Conservation (phyloP, 139 green algal genomes). For the Micractinium conductrix region DNA sequence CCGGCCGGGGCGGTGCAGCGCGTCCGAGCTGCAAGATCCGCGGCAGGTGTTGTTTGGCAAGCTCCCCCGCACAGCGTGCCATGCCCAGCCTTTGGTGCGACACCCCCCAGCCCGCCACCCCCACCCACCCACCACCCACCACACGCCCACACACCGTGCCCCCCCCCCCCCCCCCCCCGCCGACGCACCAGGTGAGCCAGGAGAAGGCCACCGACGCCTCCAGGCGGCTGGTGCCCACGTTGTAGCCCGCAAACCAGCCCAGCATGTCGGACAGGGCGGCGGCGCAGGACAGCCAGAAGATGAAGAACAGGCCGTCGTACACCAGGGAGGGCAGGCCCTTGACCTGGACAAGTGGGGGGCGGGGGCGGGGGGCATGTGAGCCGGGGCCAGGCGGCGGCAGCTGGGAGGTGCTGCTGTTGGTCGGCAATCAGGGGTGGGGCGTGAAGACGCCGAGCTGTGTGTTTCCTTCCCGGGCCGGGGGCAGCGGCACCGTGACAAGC, state of each 20-base stretch:
- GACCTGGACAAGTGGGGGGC: not conserved
- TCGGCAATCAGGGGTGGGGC: not conserved
- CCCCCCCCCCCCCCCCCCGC: too few relatives aligned
- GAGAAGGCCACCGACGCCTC: not conserved
- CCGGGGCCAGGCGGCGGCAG: not conserved
- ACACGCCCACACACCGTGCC: too few relatives aligned
- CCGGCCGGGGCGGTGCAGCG: too few relatives aligned
- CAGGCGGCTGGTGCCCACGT: not conserved
- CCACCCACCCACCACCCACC: too few relatives aligned
- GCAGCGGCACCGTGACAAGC: too few relatives aligned
- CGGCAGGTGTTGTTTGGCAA: too few relatives aligned
- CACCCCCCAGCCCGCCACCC: too few relatives aligned
- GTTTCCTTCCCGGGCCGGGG: too few relatives aligned
- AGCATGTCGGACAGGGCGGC: not conserved
- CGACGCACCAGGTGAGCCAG: conserved; percentile 16
- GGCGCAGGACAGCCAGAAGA: conserved; percentile 23
- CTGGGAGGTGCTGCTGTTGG: not conserved
- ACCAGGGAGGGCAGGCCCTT: not conserved
- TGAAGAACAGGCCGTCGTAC: conserved; percentile 14
- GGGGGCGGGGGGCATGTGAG: not conserved
- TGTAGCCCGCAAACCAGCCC: not conserved
- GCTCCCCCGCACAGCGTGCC: too few relatives aligned
- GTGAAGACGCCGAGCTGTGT: not conserved
- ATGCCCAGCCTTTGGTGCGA: too few relatives aligned
- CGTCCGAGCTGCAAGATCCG: too few relatives aligned